Conservation (phyloP, 1,139 yeast genomes). For the Blastobotrys persicus region DNA sequence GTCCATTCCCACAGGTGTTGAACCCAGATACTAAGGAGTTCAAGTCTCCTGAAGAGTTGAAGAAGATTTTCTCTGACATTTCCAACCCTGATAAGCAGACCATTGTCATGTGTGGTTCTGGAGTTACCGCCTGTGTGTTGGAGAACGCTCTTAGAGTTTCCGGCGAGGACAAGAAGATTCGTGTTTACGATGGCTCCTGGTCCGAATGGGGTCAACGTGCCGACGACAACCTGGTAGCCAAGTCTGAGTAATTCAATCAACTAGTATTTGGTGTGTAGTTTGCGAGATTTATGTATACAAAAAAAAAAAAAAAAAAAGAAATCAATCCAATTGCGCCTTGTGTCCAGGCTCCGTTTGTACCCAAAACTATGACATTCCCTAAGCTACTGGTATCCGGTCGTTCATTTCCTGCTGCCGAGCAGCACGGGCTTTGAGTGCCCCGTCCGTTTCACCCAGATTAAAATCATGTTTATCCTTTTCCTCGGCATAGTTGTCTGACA, state of each 20-base stretch:
- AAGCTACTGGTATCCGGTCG: too few relatives aligned
- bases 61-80: conserved; percentile 53
- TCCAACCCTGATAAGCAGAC: conserved; percentile 39
- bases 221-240: conserved; percentile 28
- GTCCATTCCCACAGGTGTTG: conserved; percentile 64
- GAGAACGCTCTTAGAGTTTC: conserved; percentile 66
- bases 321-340: too few relatives aligned
- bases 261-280: background rate
- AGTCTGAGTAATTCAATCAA: conserved; percentile 9
- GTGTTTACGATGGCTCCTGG: conserved; percentile 95
- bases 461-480: conserved; percentile 22
- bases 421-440: background rate
- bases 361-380: too few relatives aligned
- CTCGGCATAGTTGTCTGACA: conserved; percentile 13
- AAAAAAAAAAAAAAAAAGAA: too few relatives aligned
- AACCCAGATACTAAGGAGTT: conserved; percentile 48
- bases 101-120: conserved; percentile 91
- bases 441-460: conserved; percentile 14
- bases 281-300: too few relatives aligned
- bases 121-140: conserved; percentile 86
- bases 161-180: conserved; percentile 48
- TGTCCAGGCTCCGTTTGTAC: too few relatives aligned
- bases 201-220: conserved; percentile 51
- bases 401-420: background rate
- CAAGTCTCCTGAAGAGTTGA: conserved; percentile 48